These are phyloP conservation scores for Cotoneaster glaucophyllus DNA, from an alignment of 306 rosid species.

Conservation along the genomic window DNA sequence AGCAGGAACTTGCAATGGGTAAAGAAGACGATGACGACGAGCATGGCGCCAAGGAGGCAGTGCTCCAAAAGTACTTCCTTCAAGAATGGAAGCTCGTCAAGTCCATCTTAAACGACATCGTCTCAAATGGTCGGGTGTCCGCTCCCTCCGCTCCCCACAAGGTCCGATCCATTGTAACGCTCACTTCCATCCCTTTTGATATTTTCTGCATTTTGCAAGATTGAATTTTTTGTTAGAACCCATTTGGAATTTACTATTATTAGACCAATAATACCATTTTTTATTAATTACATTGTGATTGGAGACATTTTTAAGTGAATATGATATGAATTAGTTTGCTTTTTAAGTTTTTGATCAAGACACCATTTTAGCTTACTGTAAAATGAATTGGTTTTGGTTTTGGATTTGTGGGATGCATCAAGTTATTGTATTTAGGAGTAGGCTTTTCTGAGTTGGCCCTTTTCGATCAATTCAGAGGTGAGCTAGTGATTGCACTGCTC, in stretches of 20 bases:
- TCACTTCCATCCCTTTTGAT: neutral
- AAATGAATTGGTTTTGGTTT: neutral
- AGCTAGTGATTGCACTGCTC: neutral
- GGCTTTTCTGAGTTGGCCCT: neutral
- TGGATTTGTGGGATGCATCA: neutral
- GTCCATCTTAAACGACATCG: constrained; percentile 65
- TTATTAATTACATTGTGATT: neutral
- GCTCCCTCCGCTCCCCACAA: constrained; percentile 51
- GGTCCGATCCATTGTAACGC: constrained; percentile 83
- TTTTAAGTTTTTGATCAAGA: neutral
- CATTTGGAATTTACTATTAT: neutral
- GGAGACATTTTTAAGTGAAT: neutral
- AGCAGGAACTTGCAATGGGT: constrained; percentile 13
- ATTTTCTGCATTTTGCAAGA: constrained; percentile 1
- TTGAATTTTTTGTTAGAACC: neutral
- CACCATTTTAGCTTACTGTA: neutral
- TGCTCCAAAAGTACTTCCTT: constrained; percentile 83
- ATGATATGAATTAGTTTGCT: neutral
- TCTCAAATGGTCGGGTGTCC: constrained; percentile 57
- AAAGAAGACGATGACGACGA: constrained; percentile 71
- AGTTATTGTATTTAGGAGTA: neutral
- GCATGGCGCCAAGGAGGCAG: constrained; percentile 67
- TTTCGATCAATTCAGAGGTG: neutral
- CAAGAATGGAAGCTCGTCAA: constrained; percentile 83
- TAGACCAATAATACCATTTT: neutral